phyloP scores from a whole-genome alignment of 1,139 yeast species.

The Diutina catenulata region DNA sequence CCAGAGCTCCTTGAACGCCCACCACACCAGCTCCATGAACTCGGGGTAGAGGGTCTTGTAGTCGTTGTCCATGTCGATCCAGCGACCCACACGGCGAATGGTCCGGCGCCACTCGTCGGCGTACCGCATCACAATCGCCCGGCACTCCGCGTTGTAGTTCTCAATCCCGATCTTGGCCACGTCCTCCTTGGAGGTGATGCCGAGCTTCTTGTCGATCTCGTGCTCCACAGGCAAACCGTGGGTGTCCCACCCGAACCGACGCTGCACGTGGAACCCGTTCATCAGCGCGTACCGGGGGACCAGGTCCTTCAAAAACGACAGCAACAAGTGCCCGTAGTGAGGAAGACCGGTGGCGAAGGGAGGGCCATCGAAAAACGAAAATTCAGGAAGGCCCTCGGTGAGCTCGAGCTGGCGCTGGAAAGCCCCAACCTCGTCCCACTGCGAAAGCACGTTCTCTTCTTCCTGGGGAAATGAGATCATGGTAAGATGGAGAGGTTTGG shows the following conservation, averaged over 20 bases:
- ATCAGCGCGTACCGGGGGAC: constrained; percentile 96
- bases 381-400: constrained; percentile 76
- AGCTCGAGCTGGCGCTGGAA: constrained; percentile 78
- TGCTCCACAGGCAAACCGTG: constrained; percentile 98
- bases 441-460: constrained; percentile 67
- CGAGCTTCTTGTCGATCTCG: constrained; percentile 94
- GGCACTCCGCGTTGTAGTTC: constrained; percentile 88
- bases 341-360: constrained; percentile 99
- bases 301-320: constrained; percentile 93
- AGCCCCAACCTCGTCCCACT: constrained; percentile 88
- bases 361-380: constrained; percentile 96
- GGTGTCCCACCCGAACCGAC: constrained; percentile 99
- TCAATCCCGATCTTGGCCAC: constrained; percentile 90
- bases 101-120: constrained; percentile 91
- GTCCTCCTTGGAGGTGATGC: constrained; percentile 87
- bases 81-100: constrained; percentile 89
- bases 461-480: constrained; percentile 84
- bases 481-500: no score
- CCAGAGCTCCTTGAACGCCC: constrained; percentile 88
- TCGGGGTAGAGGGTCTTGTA: constrained; percentile 93
- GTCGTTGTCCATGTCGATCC: constrained; percentile 99
- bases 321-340: constrained; percentile 93
- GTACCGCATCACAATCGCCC: constrained; percentile 94
- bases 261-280: constrained; percentile 93
- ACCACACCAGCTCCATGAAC: constrained; percentile 98